These are phyloP conservation scores for Rubroboletus satanas DNA, from an alignment of 768 basidiomycete genomes.

Conservation along the genomic window DNA sequence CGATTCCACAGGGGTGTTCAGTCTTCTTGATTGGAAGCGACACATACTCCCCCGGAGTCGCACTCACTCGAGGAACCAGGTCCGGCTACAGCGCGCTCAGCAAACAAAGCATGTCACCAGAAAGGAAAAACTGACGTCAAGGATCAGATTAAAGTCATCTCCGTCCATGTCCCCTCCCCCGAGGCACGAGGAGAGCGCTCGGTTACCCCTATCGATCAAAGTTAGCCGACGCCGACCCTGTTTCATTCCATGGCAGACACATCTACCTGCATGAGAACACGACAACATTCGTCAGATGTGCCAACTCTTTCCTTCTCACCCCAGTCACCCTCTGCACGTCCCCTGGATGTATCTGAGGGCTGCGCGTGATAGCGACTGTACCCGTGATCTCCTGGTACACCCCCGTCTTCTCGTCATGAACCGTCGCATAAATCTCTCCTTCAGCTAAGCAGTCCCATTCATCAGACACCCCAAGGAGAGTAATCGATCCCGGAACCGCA, in stretches of 20 bases:
- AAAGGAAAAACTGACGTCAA: constrained; percentile 32
- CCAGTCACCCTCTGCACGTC: constrained; percentile 42
- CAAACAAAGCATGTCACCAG: constrained; percentile 4
- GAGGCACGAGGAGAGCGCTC: constrained; percentile 44
- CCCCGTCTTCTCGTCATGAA: constrained; percentile 30
- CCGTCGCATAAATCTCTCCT: constrained; percentile 47
- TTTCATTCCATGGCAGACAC: background rate
- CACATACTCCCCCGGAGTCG: constrained; percentile 38
- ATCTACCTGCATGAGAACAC: constrained; percentile 47
- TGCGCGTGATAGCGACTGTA: constrained; percentile 42
- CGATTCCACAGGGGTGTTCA: constrained; percentile 31
- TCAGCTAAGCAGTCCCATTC: constrained; percentile 44
- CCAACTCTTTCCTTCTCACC: constrained; percentile 38
- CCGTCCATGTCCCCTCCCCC: constrained; percentile 56
- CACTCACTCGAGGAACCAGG: constrained; percentile 25
- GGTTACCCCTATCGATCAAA: constrained; percentile 33
- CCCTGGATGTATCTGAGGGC: constrained; percentile 54
- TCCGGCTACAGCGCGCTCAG: constrained; percentile 23
- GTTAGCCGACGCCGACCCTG: constrained; percentile 5
- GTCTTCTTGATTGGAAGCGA: constrained; percentile 36
- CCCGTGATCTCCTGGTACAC: constrained; percentile 33
- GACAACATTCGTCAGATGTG: constrained; percentile 42
- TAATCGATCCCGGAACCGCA: constrained; percentile 44
- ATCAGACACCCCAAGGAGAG: constrained; percentile 52
- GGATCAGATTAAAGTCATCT: constrained; percentile 48